Evolutionary conservation across 164 flowering plant genomes (phyloP), one percentile per base, ranked within the genome.

Genomic region (Chimonanthus praecox): DNA sequence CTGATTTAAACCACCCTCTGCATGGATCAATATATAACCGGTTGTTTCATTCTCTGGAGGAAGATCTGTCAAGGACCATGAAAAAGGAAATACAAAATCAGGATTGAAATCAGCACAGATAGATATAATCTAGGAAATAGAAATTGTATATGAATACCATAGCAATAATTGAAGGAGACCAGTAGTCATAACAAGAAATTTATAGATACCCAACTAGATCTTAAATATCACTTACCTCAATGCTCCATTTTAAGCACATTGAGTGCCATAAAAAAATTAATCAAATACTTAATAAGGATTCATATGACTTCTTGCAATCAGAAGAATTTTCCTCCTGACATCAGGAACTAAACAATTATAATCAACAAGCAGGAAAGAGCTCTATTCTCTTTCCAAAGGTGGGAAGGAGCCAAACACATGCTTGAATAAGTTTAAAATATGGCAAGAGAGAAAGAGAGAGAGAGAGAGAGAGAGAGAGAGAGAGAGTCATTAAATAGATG

Each of bases 1-100:
- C 84, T 95, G 99, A 84, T 95, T 95, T 71, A 95, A 81, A 81
- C 99, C 99, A 72, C 99, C 99, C 85, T 95, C 99, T 2, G 99
- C 99, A 82, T 95, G 97, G 67, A 95, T 92, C 77, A 95, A 92
- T 77, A 95, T 84, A 73, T 95, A 95, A 49, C 99, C 99, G 76
- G 73, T 92, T 71, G 98, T 95, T 83, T 88, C 97, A 87, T 95
- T 93, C 81, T 87, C 98, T 45, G 86, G 84, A 72, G 94, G 97
- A 82, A 89, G 84, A 85, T 85, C 99, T 93, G 92, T 83, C 54
- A 83, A 75, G 51, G 65, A 46, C 11, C 70, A 68, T 15, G 70
- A 68, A 10, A 16, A 68, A 68, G 16, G 47, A 3, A 48, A 61
- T 47, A 7, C 33, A 54, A 50, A 47, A 8, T 44, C 7, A 71